These are phyloP conservation scores for Discostella stelligera DNA, from an alignment of 352 stramenopile genomes.

Conservation along the genomic window DNA sequence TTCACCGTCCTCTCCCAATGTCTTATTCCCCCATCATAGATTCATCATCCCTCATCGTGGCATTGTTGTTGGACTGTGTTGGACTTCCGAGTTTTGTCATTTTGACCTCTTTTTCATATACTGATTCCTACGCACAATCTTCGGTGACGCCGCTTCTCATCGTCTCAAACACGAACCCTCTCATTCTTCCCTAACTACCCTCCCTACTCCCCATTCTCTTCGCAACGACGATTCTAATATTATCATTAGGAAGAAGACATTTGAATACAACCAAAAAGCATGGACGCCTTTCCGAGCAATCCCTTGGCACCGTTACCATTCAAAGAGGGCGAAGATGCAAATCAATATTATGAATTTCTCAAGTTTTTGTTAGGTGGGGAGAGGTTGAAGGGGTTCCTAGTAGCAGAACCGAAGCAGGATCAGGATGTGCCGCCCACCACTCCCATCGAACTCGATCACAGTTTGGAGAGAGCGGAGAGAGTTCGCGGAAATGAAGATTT, in stretches of 20 bases:
- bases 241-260: too few relatives aligned
- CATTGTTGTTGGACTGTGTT: too few relatives aligned
- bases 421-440: too few relatives aligned
- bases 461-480: background rate
- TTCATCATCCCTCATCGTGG: too few relatives aligned
- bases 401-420: conserved; percentile 22
- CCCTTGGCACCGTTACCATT: too few relatives aligned
- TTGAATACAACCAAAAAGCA: too few relatives aligned
- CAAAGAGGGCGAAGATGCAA: background rate
- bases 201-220: background rate
- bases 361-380: too few relatives aligned
- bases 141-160: background rate
- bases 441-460: background rate
- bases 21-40: too few relatives aligned
- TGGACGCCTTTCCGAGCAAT: background rate
- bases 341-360: background rate
- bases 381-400: background rate
- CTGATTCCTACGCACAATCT: background rate
- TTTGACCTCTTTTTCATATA: background rate
- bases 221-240: too few relatives aligned
- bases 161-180: background rate
- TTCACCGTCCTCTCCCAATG: too few relatives aligned
- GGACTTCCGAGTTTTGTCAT: too few relatives aligned
- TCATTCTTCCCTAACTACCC: background rate
- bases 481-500: background rate